Evolutionary conservation across 208 protist genomes (phyloP).

Genomic region (Crithidia expoeki): DNA sequence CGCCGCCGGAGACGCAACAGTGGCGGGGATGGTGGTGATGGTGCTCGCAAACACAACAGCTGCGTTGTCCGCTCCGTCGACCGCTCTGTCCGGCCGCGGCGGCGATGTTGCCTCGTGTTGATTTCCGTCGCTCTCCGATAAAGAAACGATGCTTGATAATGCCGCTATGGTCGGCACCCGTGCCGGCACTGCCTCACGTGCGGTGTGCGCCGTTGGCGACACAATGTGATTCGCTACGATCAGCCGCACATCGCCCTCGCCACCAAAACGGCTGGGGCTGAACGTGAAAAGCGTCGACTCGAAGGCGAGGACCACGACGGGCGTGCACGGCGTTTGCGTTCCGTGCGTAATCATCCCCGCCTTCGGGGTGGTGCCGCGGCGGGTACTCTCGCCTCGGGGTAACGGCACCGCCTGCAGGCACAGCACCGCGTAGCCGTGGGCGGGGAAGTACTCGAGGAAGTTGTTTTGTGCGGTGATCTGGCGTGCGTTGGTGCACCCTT

Average conservation of each 20-base stretch:
- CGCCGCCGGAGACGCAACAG: too few species aligned
- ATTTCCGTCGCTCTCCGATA: not conserved
- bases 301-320: conserved; percentile 30
- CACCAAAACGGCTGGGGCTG: conserved; percentile 30
- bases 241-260: conserved; percentile 40
- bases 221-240: conserved; percentile 22
- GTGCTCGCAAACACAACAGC: not conserved
- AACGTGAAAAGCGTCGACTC: conserved; percentile 40
- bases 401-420: conserved; percentile 36
- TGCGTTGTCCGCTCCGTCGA: not conserved
- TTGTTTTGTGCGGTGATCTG: conserved; percentile 17
- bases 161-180: conserved; percentile 4
- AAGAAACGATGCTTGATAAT: not conserved
- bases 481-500: not conserved
- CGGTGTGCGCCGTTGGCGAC: not conserved
- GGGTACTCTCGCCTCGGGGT: conserved; percentile 3
- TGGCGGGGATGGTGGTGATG: too few species aligned
- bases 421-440: conserved; percentile 52
- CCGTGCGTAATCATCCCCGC: conserved; percentile 2
- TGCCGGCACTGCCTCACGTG: conserved; percentile 5
- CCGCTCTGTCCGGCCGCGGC: too few species aligned
- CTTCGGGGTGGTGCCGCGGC: conserved; percentile 1
- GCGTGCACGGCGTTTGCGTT: conserved; percentile 11
- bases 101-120: too few species aligned
- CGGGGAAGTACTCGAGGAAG: conserved; percentile 60